Base-by-base conservation (phyloP, 73 alveolate genomes). In the Breviolum minutum region DNA sequence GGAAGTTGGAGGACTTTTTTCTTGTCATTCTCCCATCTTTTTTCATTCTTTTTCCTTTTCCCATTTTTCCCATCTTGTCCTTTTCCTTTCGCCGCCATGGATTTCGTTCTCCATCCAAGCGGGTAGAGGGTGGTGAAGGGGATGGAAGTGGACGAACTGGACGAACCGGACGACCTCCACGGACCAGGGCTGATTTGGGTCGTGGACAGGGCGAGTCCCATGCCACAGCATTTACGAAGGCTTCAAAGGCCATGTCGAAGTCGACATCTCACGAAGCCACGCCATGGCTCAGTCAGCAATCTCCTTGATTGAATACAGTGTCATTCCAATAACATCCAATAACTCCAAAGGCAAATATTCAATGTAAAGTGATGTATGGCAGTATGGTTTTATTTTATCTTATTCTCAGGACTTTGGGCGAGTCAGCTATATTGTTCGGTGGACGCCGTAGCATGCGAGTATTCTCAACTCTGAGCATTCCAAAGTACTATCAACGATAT, bases 101-200 rank as follows among this genome's bases (percentile, higher is more conserved):
- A 80, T 80, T 80, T 80, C 68, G 27, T 6, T 61, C 92, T 61
- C 60, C 17, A 8, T 54, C 92, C 92, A 83, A 61, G 76, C 92
- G 74, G 10, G 92, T 83, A 61, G 92, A 83, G 29, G 92, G 92
- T 54, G 92, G 92, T 61, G n/a, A 48, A 24, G 92, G 92, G 7
- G 92, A 60, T 7, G 92, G 92, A 17, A 83, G 92, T 7, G 92
- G 8, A 5, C 48, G 92, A 83, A 61, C 14, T 48, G 8, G 60
- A 40, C 48, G 92, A 83, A 61, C 14, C 29, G 8, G 60, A 40
- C 92, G 12, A 60, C 74, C 63, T 12, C 63, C 26, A 73, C 92
- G 26, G 76, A 54, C 73, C 76, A 17, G 8, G 88, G 68, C 88
- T 40, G 54, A 40, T 40, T 40, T 40, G 54, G 54, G 54, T 0